Base-by-base conservation (phyloP, 1,139 yeast genomes). In the Suhomyces wounanorum region DNA sequence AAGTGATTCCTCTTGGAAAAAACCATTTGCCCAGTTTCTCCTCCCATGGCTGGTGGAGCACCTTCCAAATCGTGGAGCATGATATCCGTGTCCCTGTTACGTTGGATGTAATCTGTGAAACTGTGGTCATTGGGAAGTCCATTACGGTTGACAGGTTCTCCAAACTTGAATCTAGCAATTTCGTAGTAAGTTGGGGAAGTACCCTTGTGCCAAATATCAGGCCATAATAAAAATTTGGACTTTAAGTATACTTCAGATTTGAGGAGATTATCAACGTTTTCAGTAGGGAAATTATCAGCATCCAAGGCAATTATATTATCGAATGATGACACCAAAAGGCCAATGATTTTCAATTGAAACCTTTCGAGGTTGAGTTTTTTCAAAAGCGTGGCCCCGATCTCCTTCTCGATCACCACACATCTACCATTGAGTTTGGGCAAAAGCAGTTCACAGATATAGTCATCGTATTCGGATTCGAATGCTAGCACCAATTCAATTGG, bases 11-110 rank as follows among this genome's bases (percentile, higher is more conserved):
- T 59, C 54, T 70, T 70, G 42, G 70, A 66, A 45, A 71, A 61
- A 9, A 70, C 70, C 60, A 72, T 58, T 54, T 71, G 75, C 8
- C 77, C 75, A 1, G 76, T 59, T 55, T 73, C 77, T 0, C 64
- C 65, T 4, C 72, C 66, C 26, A 62, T 52, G 7, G 67, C 61
- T 23, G 61, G 57, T 10, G 75, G 74, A 17, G 69, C 50, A 2
- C 72, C 72, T 11, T 62, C 68, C 40, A 67, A 60, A 56, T 73
- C 78, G 53, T 72, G 77, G 51, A 57, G 65, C 42, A 61, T 60
- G 14, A 65, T 58, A 21, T 64, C 64, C 6, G 50, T 49, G 11
- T 58, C 49, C 35, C 55, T 57, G 39, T 66, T 58, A 26, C 55
- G 45, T 17, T 50, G 35, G n/a, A 55, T 39, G 46, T 63, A 62